A percentile compares a stretch with the other conserved stretches of the same genome.
Evolutionary conservation across 2,329 filamentous ascomycete genomes (phyloP).

Genomic region (Emericellopsis atlantica): DNA sequence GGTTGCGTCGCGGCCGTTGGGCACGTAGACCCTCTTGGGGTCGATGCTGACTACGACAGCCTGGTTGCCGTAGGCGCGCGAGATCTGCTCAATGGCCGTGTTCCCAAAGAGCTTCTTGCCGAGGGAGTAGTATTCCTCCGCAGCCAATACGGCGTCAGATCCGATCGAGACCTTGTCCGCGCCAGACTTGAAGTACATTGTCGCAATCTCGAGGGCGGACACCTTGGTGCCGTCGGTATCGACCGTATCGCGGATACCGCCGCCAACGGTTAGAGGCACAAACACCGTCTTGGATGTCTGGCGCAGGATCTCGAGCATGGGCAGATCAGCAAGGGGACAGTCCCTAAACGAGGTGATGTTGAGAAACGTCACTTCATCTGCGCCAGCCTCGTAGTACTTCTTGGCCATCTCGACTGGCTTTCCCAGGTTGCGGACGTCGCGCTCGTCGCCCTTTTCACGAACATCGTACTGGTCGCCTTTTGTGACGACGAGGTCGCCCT

Average conservation of each 20-base stretch:
- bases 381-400: slow-evolving; percentile 90
- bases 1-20: slow-evolving; percentile 48
- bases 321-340: slow-evolving; percentile 79
- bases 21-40: slow-evolving; percentile 81
- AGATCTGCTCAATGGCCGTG: slow-evolving; percentile 94
- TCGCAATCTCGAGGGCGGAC: slow-evolving; percentile 85
- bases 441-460: slow-evolving; percentile 61
- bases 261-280: slow-evolving; percentile 88
- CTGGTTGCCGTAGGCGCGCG: slow-evolving; percentile 85
- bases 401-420: slow-evolving; percentile 94
- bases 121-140: slow-evolving; percentile 74
- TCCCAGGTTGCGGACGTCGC: slow-evolving; percentile 75
- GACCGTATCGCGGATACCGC: slow-evolving; percentile 84
- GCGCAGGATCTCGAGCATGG: slow-evolving; percentile 90
- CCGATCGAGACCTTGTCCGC: slow-evolving; percentile 98
- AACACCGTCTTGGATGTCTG: slow-evolving; percentile 85
- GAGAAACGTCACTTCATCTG: slow-evolving; percentile 92
- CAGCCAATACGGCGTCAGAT: slow-evolving; percentile 84
- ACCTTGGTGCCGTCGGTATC: slow-evolving; percentile 79
- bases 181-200: slow-evolving; percentile 93
- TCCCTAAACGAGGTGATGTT: slow-evolving; percentile 98
- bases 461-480: slow-evolving; percentile 99
- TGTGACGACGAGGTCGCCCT: slow-evolving; percentile 90
- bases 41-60: slow-evolving; percentile 94
- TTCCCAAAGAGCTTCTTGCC: slow-evolving; percentile 60